Evolutionary conservation across 2,329 filamentous ascomycete genomes (phyloP).

Genomic region (Cadophora luteo-olivacea): DNA sequence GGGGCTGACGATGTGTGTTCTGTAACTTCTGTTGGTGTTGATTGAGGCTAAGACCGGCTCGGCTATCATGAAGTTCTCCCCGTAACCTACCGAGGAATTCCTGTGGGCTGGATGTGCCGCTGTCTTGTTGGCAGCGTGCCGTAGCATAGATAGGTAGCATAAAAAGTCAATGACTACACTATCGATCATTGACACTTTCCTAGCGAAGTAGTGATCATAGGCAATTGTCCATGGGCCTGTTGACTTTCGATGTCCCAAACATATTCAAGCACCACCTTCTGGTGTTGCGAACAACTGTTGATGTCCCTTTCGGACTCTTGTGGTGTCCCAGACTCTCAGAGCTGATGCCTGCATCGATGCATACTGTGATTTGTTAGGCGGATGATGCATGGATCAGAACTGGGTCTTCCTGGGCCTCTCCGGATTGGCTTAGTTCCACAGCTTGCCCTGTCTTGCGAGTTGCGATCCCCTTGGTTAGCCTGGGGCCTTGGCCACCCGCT

Average conservation of each 20-base stretch:
- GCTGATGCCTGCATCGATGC: neutral
- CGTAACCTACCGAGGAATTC: neutral
- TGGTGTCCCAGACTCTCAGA: neutral
- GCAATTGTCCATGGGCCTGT: neutral
- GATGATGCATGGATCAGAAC: constrained; percentile 1
- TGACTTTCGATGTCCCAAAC: neutral
- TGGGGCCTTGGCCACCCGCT: constrained; percentile 5
- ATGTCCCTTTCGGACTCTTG: neutral
- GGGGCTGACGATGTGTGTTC: neutral
- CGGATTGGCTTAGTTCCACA: neutral
- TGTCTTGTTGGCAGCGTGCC: constrained; percentile 6
- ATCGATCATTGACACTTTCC: neutral
- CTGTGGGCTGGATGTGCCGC: constrained; percentile 12
- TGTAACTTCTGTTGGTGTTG: neutral
- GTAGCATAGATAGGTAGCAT: neutral
- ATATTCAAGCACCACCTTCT: too few relatives aligned
- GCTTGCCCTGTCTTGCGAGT: neutral
- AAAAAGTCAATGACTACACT: neutral
- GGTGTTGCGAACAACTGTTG: neutral
- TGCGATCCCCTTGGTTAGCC: neutral
- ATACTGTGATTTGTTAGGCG: constrained; percentile 7
- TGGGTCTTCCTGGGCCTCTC: neutral
- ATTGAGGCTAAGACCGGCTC: constrained; percentile 1
- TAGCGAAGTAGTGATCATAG: neutral
- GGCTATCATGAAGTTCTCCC: neutral